Base-by-base conservation (phyloP, 805 yeast species). In the Lipomyces starkeyi region DNA sequence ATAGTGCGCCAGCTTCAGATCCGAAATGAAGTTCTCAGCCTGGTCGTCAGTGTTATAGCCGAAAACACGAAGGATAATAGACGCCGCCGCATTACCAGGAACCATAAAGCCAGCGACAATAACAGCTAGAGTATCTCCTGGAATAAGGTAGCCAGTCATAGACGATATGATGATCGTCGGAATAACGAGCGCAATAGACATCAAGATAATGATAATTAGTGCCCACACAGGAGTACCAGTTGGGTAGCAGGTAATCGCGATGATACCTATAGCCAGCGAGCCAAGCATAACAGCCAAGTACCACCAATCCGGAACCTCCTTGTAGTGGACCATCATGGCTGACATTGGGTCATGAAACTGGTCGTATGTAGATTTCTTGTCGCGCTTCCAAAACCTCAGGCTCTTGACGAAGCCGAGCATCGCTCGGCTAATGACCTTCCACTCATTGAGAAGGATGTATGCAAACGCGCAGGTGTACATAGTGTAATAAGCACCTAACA, bases 271-370 rank as follows among this genome's bases (percentile, higher is more conserved):
- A 20, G 61, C 76, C 62, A 75, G 82, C 77, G 82, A 78, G 57
- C 84, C 77, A 2, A 81, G 68, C 11, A 86, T 78, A 32, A 88
- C 80, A 9, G 79, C 72, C 20, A 85, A 64, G 54, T 84, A 89
- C 91, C 92, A 88, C 87, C 88, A 87, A 71, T 87, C 90, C 1
- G 95, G 95, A 27, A 87, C 91, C 71, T 89, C 91, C 55, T 83
- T 83, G 76, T 88, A 88, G 64, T 77, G 79, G 53, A 72, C 74
- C 86, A 85, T 86, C 72, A 86, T 81, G 68, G 87, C 82, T 8
- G 90, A 80, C 65, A 87, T 52, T 6, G 67, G 63, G 58, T 66
- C 69, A 17, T 34, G 14, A n/a, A 37, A 61, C 32, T 63, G 55
- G 3, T 32, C 47, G 32, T 17, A 54, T n/a, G 58, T n/a, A 27